Evolutionary conservation across 2,329 filamentous ascomycete genomes (phyloP).

Genomic region (Paecilomyces variotii): DNA sequence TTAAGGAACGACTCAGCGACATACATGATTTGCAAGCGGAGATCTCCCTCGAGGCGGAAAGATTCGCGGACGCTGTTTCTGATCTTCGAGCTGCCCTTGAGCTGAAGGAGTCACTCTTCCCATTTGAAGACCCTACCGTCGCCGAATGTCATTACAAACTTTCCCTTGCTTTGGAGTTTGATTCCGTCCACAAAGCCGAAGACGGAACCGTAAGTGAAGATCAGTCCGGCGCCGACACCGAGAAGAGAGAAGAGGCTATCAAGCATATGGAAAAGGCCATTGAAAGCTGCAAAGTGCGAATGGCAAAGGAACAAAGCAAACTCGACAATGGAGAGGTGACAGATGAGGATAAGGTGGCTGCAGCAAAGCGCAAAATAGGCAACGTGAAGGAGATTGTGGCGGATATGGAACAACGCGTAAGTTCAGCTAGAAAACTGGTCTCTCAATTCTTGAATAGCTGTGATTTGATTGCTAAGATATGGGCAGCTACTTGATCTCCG

Average conservation of each 20-base stretch:
- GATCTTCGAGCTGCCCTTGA: conserved; percentile 72
- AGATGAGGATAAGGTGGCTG: conserved; percentile 31
- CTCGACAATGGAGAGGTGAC: conserved; percentile 30
- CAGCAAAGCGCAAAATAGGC: conserved; percentile 41
- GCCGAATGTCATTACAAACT: conserved; percentile 97
- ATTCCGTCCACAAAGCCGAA: conserved; percentile 52
- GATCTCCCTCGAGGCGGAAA: conserved; percentile 94
- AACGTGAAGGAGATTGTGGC: conserved; percentile 55
- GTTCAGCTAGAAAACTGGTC: conserved; percentile 8
- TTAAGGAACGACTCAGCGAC: conserved; percentile 83
- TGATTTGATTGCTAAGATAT: conserved; percentile 3
- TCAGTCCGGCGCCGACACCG: conserved; percentile 40
- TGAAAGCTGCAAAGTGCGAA: conserved; percentile 47
- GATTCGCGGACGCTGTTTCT: conserved; percentile 77
- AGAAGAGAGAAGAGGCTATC: conserved; percentile 50
- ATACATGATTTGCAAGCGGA: conserved; percentile 91
- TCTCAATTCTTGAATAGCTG: not conserved
- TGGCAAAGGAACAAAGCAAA: conserved; percentile 45
- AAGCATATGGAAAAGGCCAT: conserved; percentile 55
- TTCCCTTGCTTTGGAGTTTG: conserved; percentile 88
- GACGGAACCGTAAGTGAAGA: conserved; percentile 34
- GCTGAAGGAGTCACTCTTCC: conserved; percentile 70
- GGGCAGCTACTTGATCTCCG: conserved; percentile 49
- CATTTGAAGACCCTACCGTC: conserved; percentile 72
- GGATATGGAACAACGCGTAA: conserved; percentile 53